Evolutionary conservation across 169 alveolate genomes (phyloP).

Genomic region (Sarcocystis neurona): DNA sequence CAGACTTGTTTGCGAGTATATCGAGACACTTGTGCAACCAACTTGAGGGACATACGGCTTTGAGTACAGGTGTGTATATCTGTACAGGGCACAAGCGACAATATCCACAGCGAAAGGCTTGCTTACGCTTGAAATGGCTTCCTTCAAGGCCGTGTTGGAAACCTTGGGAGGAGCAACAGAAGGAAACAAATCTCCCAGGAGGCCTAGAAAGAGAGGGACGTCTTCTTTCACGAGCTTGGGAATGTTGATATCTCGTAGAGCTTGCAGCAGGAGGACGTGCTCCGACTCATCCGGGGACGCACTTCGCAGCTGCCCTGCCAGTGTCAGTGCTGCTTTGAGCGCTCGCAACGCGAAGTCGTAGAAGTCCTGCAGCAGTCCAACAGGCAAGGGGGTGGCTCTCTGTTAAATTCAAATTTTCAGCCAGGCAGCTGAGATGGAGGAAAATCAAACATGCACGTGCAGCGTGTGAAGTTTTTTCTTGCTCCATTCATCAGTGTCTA

Average conservation of each 20-base stretch:
- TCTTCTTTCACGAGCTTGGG: constrained; percentile 93
- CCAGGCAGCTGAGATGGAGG: no score
- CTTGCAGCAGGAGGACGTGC: constrained; percentile 94
- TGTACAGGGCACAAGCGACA: neutral
- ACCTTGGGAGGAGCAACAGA: constrained; percentile 85
- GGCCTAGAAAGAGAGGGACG: constrained; percentile 90
- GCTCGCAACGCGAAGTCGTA: constrained; percentile 98
- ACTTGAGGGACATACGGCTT: no score
- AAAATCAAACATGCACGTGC: no score
- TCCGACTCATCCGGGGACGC: constrained; percentile 91
- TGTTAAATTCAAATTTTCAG: no score
- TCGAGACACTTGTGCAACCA: no score
- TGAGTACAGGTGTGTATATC: neutral
- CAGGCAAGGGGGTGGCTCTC: no score
- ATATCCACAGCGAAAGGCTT: no score
- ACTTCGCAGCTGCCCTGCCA: constrained; percentile 95
- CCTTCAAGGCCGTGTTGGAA: constrained; percentile 84
- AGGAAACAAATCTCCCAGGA: constrained; percentile 94
- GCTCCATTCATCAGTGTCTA: no score
- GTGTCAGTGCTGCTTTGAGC: constrained; percentile 92
- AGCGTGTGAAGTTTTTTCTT: no score
- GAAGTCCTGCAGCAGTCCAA: constrained; percentile 75
- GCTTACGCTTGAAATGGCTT: constrained; percentile 56
- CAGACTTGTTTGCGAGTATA: no score
- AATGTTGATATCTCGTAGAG: constrained; percentile 94